Percentiles rank a stretch among this genome's conserved stretches.
phyloP scores from a whole-genome alignment of 164 flowering plant genomes.

The Sextonia rubra region DNA sequence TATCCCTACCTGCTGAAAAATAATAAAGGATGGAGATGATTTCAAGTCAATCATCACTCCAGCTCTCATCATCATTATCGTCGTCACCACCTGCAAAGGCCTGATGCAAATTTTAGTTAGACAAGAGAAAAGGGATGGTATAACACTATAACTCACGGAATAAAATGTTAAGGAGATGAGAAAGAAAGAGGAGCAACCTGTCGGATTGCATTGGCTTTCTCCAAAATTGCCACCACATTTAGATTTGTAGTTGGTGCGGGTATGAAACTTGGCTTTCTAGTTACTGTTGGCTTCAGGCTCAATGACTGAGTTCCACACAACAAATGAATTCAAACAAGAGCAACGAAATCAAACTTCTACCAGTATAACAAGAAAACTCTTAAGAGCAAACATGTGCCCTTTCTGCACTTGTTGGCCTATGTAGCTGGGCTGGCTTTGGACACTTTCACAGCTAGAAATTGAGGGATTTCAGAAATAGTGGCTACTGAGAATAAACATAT shows the following conservation, averaged over 20 bases:
- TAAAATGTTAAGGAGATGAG: not conserved
- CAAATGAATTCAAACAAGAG: not conserved
- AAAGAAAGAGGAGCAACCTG: conserved; percentile 40
- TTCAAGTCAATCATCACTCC: conserved; percentile 66
- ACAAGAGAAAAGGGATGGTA: not conserved
- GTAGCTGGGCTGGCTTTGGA: not conserved
- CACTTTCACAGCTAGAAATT: not conserved
- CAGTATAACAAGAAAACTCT: not conserved
- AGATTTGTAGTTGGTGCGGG: conserved; percentile 35
- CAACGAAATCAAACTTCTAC: not conserved
- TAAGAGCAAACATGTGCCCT: not conserved
- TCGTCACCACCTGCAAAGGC: conserved; percentile 66
- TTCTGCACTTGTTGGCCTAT: not conserved
- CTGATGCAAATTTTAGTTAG: conserved; percentile 29
- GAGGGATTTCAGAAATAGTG: too few relatives aligned
- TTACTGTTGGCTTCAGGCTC: conserved; percentile 46
- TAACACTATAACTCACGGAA: not conserved
- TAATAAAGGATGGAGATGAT: not conserved
- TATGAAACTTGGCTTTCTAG: conserved; percentile 31
- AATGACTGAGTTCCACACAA: not conserved
- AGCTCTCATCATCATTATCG: conserved; percentile 60
- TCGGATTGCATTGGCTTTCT: conserved; percentile 89
- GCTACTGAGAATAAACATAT: too few relatives aligned
- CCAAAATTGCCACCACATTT: conserved; percentile 68
- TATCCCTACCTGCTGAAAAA: conserved; percentile 1